Evolutionary conservation across 805 yeast genomes (phyloP).

Genomic region (Hanseniaspora jakobsenii): DNA sequence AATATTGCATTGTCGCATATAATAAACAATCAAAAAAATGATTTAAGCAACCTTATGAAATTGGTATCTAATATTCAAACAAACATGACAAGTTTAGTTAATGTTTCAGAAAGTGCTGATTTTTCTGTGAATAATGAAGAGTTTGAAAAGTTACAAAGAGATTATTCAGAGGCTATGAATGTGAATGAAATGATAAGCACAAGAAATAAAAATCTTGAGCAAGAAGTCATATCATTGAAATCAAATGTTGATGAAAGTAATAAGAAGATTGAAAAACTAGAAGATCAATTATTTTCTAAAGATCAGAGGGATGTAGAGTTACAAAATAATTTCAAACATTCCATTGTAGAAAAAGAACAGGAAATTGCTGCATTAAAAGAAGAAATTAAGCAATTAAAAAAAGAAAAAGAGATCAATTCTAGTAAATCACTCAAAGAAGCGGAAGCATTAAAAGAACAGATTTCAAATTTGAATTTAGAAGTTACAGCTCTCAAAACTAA

Average conservation of each 20-base stretch:
- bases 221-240: not conserved
- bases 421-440: too few relatives aligned
- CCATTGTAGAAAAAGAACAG: too few relatives aligned
- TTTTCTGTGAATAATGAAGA: too few relatives aligned
- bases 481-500: too few relatives aligned
- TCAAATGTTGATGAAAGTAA: not conserved
- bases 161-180: too few relatives aligned
- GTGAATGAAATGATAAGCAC: too few relatives aligned
- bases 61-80: slow-evolving; percentile 5
- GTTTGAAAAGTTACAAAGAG: too few relatives aligned
- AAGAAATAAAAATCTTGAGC: not conserved
- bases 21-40: slow-evolving; percentile 2
- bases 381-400: not conserved
- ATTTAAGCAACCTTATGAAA: slow-evolving; percentile 2
- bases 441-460: too few relatives aligned
- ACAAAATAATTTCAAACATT: slow-evolving; percentile 4
- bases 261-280: slow-evolving; percentile 2
- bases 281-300: slow-evolving; percentile 1
- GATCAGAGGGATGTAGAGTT: slow-evolving; percentile 3
- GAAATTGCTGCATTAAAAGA: slow-evolving; percentile 10
- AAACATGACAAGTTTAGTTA: not conserved
- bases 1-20: not conserved
- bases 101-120: too few relatives aligned
- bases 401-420: too few relatives aligned
- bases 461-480: too few relatives aligned